Evolutionary conservation across 805 yeast genomes (phyloP).

Genomic region (Torulaspora quercuum): DNA sequence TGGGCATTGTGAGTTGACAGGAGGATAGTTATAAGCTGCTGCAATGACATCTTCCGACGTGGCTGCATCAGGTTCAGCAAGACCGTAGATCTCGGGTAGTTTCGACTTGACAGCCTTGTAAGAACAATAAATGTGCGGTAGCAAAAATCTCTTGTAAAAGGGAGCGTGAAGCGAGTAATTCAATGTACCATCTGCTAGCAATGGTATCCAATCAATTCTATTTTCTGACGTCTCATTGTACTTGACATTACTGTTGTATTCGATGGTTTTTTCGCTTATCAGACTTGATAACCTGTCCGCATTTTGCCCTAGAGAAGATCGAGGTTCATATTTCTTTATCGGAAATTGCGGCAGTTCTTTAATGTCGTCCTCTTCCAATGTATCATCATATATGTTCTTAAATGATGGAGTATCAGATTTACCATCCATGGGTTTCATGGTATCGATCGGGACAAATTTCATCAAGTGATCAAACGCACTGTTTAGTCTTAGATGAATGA

Average conservation of each 20-base stretch:
- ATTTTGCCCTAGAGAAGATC: conserved; percentile 3
- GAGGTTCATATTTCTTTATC: conserved; percentile 27
- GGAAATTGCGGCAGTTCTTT: conserved; percentile 34
- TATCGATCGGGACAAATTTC: conserved; percentile 59
- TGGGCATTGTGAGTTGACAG: conserved; percentile 64
- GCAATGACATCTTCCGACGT: conserved; percentile 39
- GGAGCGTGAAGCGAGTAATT: conserved; percentile 37
- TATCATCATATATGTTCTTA: conserved; percentile 33
- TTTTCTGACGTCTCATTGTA: conserved; percentile 22
- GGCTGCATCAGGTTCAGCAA: conserved; percentile 43
- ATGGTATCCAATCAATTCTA: conserved; percentile 44
- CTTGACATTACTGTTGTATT: conserved; percentile 9
- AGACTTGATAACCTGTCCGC: conserved; percentile 10
- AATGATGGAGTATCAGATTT: conserved; percentile 56
- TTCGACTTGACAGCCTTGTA: conserved; percentile 47
- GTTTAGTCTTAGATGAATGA: conserved; percentile 62
- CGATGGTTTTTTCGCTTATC: conserved; percentile 12
- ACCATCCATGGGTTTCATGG: conserved; percentile 77
- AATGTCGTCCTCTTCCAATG: conserved; percentile 18
- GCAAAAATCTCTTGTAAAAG: conserved; percentile 47
- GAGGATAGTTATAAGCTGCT: conserved; percentile 76
- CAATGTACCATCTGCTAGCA: conserved; percentile 62
- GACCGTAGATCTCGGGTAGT: conserved; percentile 58
- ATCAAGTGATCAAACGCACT: conserved; percentile 63
- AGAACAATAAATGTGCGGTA: conserved; percentile 53